Base-by-base conservation (phyloP, 768 basidiomycete genomes). In the Mycena haematopus region DNA sequence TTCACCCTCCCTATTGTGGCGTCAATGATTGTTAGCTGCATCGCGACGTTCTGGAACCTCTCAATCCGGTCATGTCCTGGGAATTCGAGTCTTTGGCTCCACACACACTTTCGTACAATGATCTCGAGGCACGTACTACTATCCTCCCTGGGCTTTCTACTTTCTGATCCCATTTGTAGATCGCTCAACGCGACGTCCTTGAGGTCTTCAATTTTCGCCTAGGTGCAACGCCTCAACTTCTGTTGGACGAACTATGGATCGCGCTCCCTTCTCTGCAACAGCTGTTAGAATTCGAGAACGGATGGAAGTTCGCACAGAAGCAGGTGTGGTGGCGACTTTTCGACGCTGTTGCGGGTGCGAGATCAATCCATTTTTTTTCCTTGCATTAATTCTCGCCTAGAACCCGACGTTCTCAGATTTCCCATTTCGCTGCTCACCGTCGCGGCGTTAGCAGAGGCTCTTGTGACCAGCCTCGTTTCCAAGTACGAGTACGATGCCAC, bases 11-110 rank as follows among this genome's bases (percentile, higher is more conserved):
- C 7, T 15, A 9, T 22, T n/a, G 2, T 22, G 50, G 9, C n/a
- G 49, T 19, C 33, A 3, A 52, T 22, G 21, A 14, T 19, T 45
- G 17, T 7, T 46, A 90, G 87, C 78, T 85, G 56, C 86, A 90
- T 74, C 84, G 88, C 15, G 89, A 90, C 72, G 82, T 85, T 49
- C 72, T 90, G 19, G 65, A 75, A 1, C 89, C 89, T 13, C 76
- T 89, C 7, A 68, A 75, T 14, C 85, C 86, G 1, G 78, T 89
- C 1, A 79, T 77, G 53, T 78, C 84, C 0, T 67, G 69, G 36
- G 86, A 88, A 53, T 89, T 84, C 65, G 69, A 84, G 11, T 63
- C 68, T 0, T 57, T 90, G 19, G 82, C 86, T 2, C 84, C 83
- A 0, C 80, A 85, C 69, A 35, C 68, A 0, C 70, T 86, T 54